Conservation (phyloP, 306 rosid species). For the Vachellia pachyceras region DNA sequence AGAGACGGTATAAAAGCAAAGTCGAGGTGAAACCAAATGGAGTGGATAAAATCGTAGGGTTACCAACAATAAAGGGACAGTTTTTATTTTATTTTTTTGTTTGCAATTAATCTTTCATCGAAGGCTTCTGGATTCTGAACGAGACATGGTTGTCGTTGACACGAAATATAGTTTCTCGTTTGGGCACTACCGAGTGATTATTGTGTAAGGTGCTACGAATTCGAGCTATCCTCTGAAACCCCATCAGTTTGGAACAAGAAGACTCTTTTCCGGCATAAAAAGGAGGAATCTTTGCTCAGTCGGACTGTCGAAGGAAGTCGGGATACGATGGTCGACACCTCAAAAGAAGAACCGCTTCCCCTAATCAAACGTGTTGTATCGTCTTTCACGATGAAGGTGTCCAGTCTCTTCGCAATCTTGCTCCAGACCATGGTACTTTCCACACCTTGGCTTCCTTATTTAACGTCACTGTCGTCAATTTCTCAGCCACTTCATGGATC, state of each 20-base stretch:
- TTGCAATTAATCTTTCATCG: not conserved
- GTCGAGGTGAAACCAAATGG: not conserved
- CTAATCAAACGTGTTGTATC: constrained; percentile 78
- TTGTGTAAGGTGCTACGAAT: constrained; percentile 23
- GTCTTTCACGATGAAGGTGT: constrained; percentile 71
- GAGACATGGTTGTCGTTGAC: not conserved
- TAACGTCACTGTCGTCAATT: not conserved
- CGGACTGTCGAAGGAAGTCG: constrained; percentile 37
- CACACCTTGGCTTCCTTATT: not conserved
- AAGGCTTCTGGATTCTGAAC: not conserved
- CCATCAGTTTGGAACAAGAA: not conserved
- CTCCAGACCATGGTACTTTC: constrained; percentile 59
- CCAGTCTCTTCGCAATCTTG: constrained; percentile 66
- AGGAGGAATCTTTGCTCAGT: not conserved
- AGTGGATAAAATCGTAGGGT: not conserved
- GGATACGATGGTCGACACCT: constrained; percentile 62
- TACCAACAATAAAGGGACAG: not conserved
- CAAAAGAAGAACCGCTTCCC: constrained; percentile 72
- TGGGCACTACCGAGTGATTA: constrained; percentile 11
- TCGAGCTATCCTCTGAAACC: constrained; percentile 24
- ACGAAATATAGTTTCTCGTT: not conserved
- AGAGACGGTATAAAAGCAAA: not conserved
- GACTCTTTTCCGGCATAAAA: not conserved
- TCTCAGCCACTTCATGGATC: constrained; percentile 40
- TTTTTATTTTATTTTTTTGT: not conserved